Conservation (phyloP, 1,284 basidiomycete species). For the Puccinia sorghi region DNA sequence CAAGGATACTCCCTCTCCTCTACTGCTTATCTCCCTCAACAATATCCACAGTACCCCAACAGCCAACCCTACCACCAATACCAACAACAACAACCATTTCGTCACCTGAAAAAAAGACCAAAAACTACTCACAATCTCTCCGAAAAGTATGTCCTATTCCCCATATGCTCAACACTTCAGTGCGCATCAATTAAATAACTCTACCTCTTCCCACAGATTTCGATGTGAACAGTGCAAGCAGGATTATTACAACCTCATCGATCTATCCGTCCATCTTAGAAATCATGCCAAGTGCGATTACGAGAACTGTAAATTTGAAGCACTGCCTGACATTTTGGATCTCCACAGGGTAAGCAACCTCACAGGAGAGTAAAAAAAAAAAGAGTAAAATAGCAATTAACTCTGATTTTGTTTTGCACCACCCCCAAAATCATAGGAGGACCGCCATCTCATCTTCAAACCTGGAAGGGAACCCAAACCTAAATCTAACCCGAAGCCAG, state of each 20-base stretch:
- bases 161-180: too few species aligned
- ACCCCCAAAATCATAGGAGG: slow-evolving; percentile 21
- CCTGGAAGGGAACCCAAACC: slow-evolving; percentile 20
- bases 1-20: slow-evolving; percentile 1
- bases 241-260: slow-evolving; percentile 16
- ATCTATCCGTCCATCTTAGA: slow-evolving; percentile 21
- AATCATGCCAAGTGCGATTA: slow-evolving; percentile 33
- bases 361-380: background rate
- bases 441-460: slow-evolving; percentile 41
- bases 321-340: slow-evolving; percentile 10
- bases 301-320: slow-evolving; percentile 37
- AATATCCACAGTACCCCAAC: background rate
- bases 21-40: background rate
- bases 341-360: slow-evolving; percentile 16
- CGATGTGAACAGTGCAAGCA: slow-evolving; percentile 30
- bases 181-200: too few species aligned
- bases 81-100: background rate
- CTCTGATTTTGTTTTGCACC: too few species aligned
- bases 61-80: background rate
- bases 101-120: background rate
- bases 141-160: background rate
- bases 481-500: slow-evolving; percentile 12
- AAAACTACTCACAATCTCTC: background rate
- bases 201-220: background rate
- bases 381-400: background rate